phyloP scores from a whole-genome alignment of 2,329 filamentous ascomycete genomes.

The Orbilia quercus region DNA sequence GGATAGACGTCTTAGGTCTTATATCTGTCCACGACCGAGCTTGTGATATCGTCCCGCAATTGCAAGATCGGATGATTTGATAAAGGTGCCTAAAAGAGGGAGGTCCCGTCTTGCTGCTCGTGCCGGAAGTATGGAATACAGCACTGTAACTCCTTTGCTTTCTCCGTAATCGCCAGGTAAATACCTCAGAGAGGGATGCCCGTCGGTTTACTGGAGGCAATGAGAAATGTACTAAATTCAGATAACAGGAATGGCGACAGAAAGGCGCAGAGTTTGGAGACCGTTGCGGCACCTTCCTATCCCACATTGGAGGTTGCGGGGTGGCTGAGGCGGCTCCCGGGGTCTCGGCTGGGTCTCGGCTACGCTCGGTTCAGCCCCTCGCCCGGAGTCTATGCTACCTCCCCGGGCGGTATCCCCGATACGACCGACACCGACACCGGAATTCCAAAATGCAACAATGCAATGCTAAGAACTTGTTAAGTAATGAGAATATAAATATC shows the following conservation, averaged over 20 bases:
- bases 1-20: no score
- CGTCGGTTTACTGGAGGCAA: neutral
- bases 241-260: constrained; percentile 16
- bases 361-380: constrained; percentile 51
- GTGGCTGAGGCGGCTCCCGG: constrained; percentile 11
- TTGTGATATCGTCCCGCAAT: no score
- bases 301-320: constrained; percentile 11
- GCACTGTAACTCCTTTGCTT: no score
- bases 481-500: neutral
- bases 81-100: no score
- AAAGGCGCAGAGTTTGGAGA: constrained; percentile 26
- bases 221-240: constrained; percentile 16
- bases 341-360: constrained; percentile 25
- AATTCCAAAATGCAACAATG: constrained; percentile 26
- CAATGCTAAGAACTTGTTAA: neutral
- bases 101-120: no score
- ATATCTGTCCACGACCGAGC: no score
- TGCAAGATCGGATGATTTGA: no score
- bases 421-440: constrained; percentile 28
- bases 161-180: no score
- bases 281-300: constrained; percentile 40
- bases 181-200: neutral
- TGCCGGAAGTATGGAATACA: no score
- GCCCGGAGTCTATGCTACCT: constrained; percentile 33
- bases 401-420: constrained; percentile 18